Base-by-base conservation (phyloP, 495 filamentous ascomycete species). In the Wilcoxina mikolae region DNA sequence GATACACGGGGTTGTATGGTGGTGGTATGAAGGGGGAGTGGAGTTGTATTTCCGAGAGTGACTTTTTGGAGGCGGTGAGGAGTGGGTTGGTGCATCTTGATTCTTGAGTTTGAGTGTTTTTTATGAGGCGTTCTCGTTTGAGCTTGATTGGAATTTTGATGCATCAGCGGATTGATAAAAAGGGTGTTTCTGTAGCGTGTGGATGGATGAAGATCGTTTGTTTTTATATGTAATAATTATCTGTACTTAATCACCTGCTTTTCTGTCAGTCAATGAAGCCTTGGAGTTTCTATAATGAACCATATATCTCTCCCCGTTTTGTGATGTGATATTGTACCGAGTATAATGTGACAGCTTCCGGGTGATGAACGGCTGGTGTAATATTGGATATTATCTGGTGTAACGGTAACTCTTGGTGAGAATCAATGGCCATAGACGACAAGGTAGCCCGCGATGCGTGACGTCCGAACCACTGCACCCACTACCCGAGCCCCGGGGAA, bases 1-100 rank as follows among this genome's bases (percentile, higher is more conserved):
- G 74, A n/a, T 64, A 65, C 41, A 75, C 72, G 4, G 74, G 75
- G 0, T 60, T 73, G 20, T 76, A 76, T 45, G 74, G 72, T 26
- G 75, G 74, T 39, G 35, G 46, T 48, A 71, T 71, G 33, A 72
- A 73, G 51, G 70, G 65, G 48, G 66, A 56, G 44, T 77, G 56
- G 59, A 63, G 39, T 1, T 62, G 55, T 26, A 59, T 70, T 4
- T 47, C 59, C 1, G 75, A 76, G 60, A 66, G 66, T 15, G 68
- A 69, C 52, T 77, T 72, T 54, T 61, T 70, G 20, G 56, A 61
- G 35, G 74, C 68, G 22, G 61, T 75, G 29, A 57, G 42, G 60
- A 63, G 58, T 31, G 60, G 51, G 61, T 60, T 69, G 27, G 64
- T 46, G 46, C 15, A 46, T 24, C 22, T 46, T 11, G 43, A 46